Evolutionary conservation across 345 rosid species (phyloP).

Genomic region (Salix koriyanagi): DNA sequence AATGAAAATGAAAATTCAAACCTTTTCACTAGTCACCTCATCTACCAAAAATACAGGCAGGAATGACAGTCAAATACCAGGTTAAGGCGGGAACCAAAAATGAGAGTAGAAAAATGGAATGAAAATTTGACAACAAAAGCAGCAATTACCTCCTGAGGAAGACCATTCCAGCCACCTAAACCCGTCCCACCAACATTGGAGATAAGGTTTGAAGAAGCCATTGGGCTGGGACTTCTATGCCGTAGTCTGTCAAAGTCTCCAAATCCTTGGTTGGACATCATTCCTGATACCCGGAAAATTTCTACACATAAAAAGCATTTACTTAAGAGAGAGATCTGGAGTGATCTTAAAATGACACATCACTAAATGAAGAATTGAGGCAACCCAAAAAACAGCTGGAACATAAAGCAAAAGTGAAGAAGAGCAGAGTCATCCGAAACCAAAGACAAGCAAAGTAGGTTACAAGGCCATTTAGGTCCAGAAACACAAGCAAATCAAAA

Average conservation of each 20-base stretch:
- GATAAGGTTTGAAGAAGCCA: conserved; percentile 87
- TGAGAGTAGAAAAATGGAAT: not conserved
- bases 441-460: not conserved
- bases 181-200: conserved; percentile 65
- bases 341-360: not conserved
- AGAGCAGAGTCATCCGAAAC: not conserved
- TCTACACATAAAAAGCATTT: conserved; percentile 45
- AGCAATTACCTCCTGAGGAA: conserved; percentile 65
- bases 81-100: not conserved
- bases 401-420: not conserved
- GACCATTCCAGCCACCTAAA: conserved; percentile 75
- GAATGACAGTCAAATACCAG: not conserved
- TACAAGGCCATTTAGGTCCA: not conserved
- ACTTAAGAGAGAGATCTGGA: conserved; percentile 9
- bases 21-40: not conserved
- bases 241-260: conserved; percentile 75
- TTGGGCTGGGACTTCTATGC: conserved; percentile 95
- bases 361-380: not conserved
- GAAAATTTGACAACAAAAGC: not conserved
- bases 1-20: conserved; percentile 13
- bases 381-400: not conserved
- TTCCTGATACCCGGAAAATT: conserved; percentile 71
- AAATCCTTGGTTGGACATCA: conserved; percentile 87
- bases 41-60: conserved; percentile 1
- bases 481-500: not conserved